These are phyloP conservation scores for Aureobasidium sp. DNA, from an alignment of 2,329 filamentous ascomycete genomes.

Conservation along the genomic window DNA sequence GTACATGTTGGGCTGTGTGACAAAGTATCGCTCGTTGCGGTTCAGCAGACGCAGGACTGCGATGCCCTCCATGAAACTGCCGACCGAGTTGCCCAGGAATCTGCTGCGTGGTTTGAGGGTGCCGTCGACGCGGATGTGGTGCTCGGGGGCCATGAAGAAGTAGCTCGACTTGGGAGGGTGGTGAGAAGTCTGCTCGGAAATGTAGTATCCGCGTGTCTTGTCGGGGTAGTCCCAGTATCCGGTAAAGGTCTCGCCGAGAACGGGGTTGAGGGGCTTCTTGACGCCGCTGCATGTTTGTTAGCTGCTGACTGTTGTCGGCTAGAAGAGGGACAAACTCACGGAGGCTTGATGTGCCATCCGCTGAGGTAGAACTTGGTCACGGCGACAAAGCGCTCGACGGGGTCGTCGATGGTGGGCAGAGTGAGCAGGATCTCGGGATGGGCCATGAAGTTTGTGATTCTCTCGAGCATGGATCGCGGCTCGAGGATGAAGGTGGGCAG, in stretches of 20 bases:
- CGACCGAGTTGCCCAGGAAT: constrained; percentile 93
- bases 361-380: constrained; percentile 98
- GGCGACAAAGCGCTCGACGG: constrained; percentile 78
- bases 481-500: constrained; percentile 97
- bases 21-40: constrained; percentile 78
- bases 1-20: constrained; percentile 99
- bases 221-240: constrained; percentile 86
- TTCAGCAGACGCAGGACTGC: constrained; percentile 79
- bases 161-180: constrained; percentile 98
- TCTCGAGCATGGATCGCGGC: constrained; percentile 93
- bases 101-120: constrained; percentile 90
- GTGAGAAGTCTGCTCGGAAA: constrained; percentile 94
- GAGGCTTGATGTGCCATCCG: constrained; percentile 97
- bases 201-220: constrained; percentile 82
- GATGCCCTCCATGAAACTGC: constrained; percentile 96
- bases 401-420: constrained; percentile 81
- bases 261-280: constrained; percentile 95
- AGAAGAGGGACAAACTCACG: constrained; percentile 51
- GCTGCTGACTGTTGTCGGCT: not conserved
- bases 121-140: constrained; percentile 90
- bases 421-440: constrained; percentile 91
- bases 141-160: constrained; percentile 94
- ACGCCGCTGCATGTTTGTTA: constrained; percentile 57
- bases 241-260: constrained; percentile 88
- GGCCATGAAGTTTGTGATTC: constrained; percentile 99